Percentiles rank a stretch among this genome's conserved stretches.
Conservation (phyloP, 768 basidiomycete genomes). For the Hortiboletus flavorubellus region DNA sequence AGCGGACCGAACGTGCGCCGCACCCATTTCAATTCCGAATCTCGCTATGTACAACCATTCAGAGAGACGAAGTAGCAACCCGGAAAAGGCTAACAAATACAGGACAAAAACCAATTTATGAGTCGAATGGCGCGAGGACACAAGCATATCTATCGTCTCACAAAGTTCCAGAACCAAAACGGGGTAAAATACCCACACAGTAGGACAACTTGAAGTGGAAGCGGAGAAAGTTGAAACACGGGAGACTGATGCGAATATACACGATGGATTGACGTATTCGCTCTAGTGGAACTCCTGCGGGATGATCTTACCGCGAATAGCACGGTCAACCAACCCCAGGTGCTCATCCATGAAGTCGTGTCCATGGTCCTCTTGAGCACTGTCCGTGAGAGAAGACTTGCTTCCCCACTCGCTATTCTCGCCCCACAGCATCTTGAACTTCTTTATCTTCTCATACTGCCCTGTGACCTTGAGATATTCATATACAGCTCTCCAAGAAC, state of each 20-base stretch:
- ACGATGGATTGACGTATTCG: background rate
- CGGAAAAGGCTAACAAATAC: too few relatives aligned
- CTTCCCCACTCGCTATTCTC: conserved; percentile 27
- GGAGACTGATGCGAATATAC: background rate
- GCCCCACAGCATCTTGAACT: conserved; percentile 29
- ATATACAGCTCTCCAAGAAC: conserved; percentile 34
- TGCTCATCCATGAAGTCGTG: conserved; percentile 1
- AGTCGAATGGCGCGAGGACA: too few relatives aligned
- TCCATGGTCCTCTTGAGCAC: background rate
- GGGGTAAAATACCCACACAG: too few relatives aligned
- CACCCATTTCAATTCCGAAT: too few relatives aligned
- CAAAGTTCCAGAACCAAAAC: too few relatives aligned
- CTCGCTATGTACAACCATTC: too few relatives aligned
- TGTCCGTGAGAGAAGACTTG: background rate
- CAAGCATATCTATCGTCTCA: too few relatives aligned
- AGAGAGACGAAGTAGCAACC: too few relatives aligned
- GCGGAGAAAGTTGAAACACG: too few relatives aligned
- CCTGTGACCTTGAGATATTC: conserved; percentile 18
- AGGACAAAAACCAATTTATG: too few relatives aligned
- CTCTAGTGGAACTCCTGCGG: background rate
- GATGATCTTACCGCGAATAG: background rate
- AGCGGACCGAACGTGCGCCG: too few relatives aligned
- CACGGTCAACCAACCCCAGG: background rate
- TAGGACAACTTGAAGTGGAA: too few relatives aligned
- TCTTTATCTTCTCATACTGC: conserved; percentile 5